A percentile compares a stretch with the other conserved stretches of the same genome.
These are phyloP conservation scores for Metschnikowia bowlesiae DNA, from an alignment of 805 yeast genomes.

Conservation along the genomic window DNA sequence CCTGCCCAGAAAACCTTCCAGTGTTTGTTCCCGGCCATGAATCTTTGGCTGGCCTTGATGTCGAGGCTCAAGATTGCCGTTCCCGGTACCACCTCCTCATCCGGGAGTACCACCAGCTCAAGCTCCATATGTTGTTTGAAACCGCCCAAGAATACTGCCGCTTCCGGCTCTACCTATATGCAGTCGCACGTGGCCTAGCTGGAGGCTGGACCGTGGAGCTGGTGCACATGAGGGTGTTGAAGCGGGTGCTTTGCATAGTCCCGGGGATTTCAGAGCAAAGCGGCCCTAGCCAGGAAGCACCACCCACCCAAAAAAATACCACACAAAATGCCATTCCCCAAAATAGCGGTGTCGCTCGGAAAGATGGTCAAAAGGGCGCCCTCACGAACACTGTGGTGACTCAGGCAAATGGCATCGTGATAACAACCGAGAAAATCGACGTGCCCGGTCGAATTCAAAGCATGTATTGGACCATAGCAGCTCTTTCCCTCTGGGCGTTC, in stretches of 20 bases:
- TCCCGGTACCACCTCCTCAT: constrained; percentile 1
- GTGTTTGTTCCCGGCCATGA: constrained; percentile 8
- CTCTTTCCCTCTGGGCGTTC: no score
- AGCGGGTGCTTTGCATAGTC: constrained; percentile 2
- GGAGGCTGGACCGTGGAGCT: constrained; percentile 6
- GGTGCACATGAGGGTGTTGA: constrained; percentile 5
- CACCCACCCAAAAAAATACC: not conserved
- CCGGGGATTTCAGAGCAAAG: not conserved
- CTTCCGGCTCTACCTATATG: constrained; percentile 14
- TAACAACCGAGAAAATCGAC: not conserved
- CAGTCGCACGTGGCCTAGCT: constrained; percentile 7
- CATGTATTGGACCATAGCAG: not conserved
- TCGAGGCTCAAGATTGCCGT: constrained; percentile 2
- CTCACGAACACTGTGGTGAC: not conserved
- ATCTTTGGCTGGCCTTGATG: constrained; percentile 2
- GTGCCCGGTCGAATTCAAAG: not conserved
- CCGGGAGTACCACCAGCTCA: constrained; percentile 7
- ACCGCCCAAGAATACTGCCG: constrained; percentile 8
- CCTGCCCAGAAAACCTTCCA: constrained; percentile 7
- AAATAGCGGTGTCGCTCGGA: not conserved
- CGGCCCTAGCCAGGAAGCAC: no score
- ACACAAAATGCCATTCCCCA: not conserved
- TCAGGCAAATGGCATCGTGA: not conserved
- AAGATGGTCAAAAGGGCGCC: not conserved
- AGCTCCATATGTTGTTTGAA: constrained; percentile 10